Evolutionary conservation across 495 filamentous ascomycete genomes (phyloP).

Genomic region (Jackrogersella minutella): DNA sequence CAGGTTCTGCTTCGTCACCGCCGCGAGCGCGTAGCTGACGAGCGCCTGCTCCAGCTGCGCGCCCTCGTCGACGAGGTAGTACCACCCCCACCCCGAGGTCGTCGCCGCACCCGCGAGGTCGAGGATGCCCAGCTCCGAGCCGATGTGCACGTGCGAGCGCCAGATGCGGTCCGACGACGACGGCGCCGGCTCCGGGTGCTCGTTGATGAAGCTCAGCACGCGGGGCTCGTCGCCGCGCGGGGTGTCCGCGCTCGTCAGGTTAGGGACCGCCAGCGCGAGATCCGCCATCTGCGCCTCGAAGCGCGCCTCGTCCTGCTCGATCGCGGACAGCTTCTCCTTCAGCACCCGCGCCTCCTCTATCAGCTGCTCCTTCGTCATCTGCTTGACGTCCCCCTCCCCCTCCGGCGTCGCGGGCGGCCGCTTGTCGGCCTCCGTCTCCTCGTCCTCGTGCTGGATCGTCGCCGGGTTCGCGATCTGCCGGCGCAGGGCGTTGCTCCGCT

Average conservation of each 20-base stretch:
- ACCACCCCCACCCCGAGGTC: conserved; percentile 95
- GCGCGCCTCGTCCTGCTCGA: conserved; percentile 65
- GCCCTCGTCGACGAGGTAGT: conserved; percentile 87
- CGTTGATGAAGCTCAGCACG: conserved; percentile 74
- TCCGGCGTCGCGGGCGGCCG: neutral
- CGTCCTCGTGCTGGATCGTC: conserved; percentile 49
- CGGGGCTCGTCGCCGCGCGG: conserved; percentile 70
- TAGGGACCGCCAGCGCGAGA: conserved; percentile 83
- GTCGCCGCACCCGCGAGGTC: conserved; percentile 84
- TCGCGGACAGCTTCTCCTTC: conserved; percentile 68
- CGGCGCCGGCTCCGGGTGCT: conserved; percentile 65
- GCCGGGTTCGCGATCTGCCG: conserved; percentile 57
- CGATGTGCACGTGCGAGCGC: conserved; percentile 84
- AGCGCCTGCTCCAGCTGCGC: conserved; percentile 93
- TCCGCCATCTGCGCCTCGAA: conserved; percentile 72
- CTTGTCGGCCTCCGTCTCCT: conserved; percentile 26
- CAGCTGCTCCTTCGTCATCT: conserved; percentile 54
- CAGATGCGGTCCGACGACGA: conserved; percentile 59
- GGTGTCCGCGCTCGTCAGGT: conserved; percentile 78
- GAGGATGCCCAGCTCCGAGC: conserved; percentile 76
- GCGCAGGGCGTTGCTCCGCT: conserved; percentile 64
- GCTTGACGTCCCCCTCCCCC: conserved; percentile 18
- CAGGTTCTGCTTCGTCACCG: conserved; percentile 63
- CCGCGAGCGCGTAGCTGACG: conserved; percentile 79
- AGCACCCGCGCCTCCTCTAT: conserved; percentile 72